Conservation (phyloP, 163 green algal genomes). For the Chlamydomonas reinhardtii region DNA sequence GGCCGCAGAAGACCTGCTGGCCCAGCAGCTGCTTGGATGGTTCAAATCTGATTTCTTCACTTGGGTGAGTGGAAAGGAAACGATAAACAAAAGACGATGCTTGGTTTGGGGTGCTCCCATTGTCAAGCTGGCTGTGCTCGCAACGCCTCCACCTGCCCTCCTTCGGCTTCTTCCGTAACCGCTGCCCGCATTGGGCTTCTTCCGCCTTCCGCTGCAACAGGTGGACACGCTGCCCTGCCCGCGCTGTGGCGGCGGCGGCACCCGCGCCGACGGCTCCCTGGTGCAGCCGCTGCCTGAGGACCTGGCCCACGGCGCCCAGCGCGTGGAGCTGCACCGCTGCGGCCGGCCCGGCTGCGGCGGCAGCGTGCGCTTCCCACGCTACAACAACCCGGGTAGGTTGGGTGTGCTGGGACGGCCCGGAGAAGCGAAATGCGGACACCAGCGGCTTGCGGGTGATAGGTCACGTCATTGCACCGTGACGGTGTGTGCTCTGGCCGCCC, state of each 20-base stretch:
- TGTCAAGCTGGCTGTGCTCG: no score
- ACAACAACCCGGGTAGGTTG: constrained; percentile 52
- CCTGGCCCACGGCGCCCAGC: background rate
- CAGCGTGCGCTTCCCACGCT: constrained; percentile 43
- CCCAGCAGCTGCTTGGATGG: constrained; percentile 43
- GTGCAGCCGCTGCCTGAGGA: constrained; percentile 19
- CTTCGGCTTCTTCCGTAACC: no score
- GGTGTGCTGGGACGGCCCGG: no score
- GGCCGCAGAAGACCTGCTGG: constrained; percentile 35
- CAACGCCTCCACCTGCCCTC: no score
- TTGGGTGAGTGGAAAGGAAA: constrained; percentile 16
- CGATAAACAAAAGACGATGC: no score
- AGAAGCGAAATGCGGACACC: no score
- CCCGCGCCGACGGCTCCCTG: background rate
- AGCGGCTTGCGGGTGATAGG: no score
- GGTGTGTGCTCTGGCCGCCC: no score
- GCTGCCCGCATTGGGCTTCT: no score
- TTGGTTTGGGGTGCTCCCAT: no score
- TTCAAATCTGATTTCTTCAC: constrained; percentile 54
- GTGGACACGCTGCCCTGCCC: constrained; percentile 34
- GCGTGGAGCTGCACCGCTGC: constrained; percentile 50
- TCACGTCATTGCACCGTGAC: no score
- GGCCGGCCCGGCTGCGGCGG: background rate
- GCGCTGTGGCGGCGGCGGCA: constrained; percentile 22
- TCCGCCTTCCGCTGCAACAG: background rate